Base-by-base conservation (phyloP, 129 eudicot species). In the carrot (Daucus carota) region DNA sequence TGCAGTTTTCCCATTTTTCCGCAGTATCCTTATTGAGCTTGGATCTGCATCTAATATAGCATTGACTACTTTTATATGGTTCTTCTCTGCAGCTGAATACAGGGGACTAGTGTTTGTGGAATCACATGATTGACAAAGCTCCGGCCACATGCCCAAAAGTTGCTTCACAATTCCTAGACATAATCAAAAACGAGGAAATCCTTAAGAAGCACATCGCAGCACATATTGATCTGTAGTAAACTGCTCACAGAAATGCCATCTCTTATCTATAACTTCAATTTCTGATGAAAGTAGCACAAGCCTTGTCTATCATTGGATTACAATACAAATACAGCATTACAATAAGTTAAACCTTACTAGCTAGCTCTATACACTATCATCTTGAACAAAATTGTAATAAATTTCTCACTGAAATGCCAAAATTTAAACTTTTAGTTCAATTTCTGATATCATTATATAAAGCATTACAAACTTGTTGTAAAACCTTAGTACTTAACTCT, bases 1-100 rank as follows among this genome's bases (percentile, higher is more conserved):
- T 38, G 98, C 92, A 38, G 98, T 93, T 78, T 93, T 93, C 63
- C 97, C 98, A 75, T 93, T 93, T 52, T 87, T 91, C 47, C 98
- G 83, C 20, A 93, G 91, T 52, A 90, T 86, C 70, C 81, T 75
- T 69, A 85, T 74, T 31, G 92, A 79, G 75, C 74, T 82, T 79
- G 16, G 79, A 75, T 93, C 96, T 16, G 96, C 83, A 80, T 89
- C 97, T 78, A 93, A 81, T 65, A 93, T 88, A 33, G 96, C 96
- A 70, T 87, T 87, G 72, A 90, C 97, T 16, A 93, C 90, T 34
- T 93, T 90, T 73, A 91, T 77, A 82, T 90, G 98, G 33, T 85
- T 86, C 65, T 90, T 85, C n/a, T 83, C 84, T 17, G 98, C 91
- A 54, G 98, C 98, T 73, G 96, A 80, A 78, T 93, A 93, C 41